phyloP scores from a whole-genome alignment of 805 yeast species.

The Wickerhamomyces chambardii region DNA sequence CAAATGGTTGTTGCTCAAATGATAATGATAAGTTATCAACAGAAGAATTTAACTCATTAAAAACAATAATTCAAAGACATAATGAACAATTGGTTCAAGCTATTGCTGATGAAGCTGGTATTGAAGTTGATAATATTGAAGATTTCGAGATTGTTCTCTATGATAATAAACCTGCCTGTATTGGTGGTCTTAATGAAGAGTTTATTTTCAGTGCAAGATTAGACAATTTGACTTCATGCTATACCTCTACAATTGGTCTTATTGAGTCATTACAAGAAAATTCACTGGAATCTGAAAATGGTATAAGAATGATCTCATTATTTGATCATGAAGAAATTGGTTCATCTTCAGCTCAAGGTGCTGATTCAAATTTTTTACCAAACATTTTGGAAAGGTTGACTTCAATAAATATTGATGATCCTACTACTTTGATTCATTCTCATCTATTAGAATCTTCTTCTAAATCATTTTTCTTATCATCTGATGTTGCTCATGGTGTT shows the following conservation, averaged over 20 bases:
- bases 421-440: constrained; percentile 17
- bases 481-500: constrained; percentile 96
- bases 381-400: constrained; percentile 67
- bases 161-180: constrained; percentile 73
- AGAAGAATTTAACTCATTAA: constrained; percentile 56
- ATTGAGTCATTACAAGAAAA: constrained; percentile 36
- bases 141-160: constrained; percentile 85
- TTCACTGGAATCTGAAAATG: constrained; percentile 34
- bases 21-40: constrained; percentile 35
- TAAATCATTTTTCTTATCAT: constrained; percentile 80
- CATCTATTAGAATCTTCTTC: constrained; percentile 48
- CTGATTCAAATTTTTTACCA: constrained; percentile 85
- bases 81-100: constrained; percentile 58
- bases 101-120: constrained; percentile 56
- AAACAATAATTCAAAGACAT: constrained; percentile 65
- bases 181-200: constrained; percentile 89
- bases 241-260: constrained; percentile 66
- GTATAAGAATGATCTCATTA: constrained; percentile 67
- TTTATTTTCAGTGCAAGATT: constrained; percentile 87
- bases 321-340: constrained; percentile 98
- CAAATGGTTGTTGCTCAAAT: constrained; percentile 37
- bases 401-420: constrained; percentile 29
- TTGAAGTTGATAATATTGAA: constrained; percentile 50
- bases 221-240: constrained; percentile 87
- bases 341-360: constrained; percentile 92